These are phyloP conservation scores for Strobilomyces dryophilus DNA, from an alignment of 768 basidiomycete genomes.

Conservation along the genomic window DNA sequence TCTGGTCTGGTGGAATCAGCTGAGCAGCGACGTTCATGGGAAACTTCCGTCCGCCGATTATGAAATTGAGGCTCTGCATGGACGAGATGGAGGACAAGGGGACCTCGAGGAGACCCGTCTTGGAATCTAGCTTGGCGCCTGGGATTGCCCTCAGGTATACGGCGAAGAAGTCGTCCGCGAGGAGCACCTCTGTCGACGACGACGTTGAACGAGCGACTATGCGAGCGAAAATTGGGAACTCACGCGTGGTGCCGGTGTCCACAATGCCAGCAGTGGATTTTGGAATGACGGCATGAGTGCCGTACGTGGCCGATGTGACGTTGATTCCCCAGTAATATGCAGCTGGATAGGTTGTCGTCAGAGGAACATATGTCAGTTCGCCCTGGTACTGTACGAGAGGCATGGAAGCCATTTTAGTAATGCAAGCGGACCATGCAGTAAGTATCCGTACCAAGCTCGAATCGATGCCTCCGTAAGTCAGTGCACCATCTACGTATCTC, in stretches of 20 bases:
- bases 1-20: constrained; percentile 15
- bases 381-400: constrained; percentile 17
- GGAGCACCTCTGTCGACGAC: constrained; percentile 13
- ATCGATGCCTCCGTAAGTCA: constrained; percentile 8
- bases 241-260: constrained; percentile 26
- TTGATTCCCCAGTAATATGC: constrained; percentile 29
- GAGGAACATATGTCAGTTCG: constrained; percentile 18
- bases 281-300: constrained; percentile 11
- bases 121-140: constrained; percentile 4
- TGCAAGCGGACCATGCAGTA: background rate
- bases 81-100: constrained; percentile 7
- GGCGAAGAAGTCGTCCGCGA: constrained; percentile 20
- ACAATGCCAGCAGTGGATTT: constrained; percentile 26
- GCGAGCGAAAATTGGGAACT: background rate
- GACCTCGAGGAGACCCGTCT: constrained; percentile 15
- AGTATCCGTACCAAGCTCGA: too few species aligned
- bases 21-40: constrained; percentile 21
- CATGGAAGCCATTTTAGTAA: background rate
- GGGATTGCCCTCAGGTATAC: constrained; percentile 15
- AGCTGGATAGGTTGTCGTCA: constrained; percentile 26
- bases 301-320: constrained; percentile 17
- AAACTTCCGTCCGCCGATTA: constrained; percentile 5
- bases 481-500: constrained; percentile 18
- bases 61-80: constrained; percentile 17
- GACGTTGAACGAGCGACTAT: background rate